phyloP scores from a whole-genome alignment of 2,329 filamentous ascomycete genomes.

The Neophaeococcomyces aloes region DNA sequence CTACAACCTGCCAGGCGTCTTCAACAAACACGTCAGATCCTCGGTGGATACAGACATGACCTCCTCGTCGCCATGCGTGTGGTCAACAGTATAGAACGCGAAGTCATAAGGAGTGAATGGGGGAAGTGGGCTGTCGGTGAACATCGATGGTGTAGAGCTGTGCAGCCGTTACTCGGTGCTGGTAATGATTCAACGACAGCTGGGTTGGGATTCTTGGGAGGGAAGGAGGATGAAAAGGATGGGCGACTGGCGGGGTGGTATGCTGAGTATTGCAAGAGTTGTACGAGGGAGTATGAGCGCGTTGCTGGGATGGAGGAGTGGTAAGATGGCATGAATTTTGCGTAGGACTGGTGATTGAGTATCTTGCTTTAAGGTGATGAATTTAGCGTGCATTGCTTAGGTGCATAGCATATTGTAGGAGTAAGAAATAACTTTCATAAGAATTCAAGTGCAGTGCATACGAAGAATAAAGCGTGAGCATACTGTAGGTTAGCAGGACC shows the following conservation, averaged over 20 bases:
- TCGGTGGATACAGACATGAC: conserved; percentile 80
- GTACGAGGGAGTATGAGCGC: conserved; percentile 27
- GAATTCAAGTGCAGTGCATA: too few relatives aligned
- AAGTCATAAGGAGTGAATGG: conserved; percentile 80
- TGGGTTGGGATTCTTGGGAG: conserved; percentile 22
- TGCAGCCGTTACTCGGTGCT: conserved; percentile 40
- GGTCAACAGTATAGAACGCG: conserved; percentile 77
- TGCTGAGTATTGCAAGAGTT: conserved; percentile 53
- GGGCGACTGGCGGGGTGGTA: conserved; percentile 37
- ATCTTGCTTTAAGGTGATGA: too few relatives aligned
- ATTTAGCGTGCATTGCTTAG: too few relatives aligned
- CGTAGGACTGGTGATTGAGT: too few relatives aligned
- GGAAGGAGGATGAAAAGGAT: conserved; percentile 18
- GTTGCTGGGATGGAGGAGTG: conserved; percentile 6
- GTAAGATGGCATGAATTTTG: not conserved
- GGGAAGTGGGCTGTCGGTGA: conserved; percentile 85
- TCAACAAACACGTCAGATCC: conserved; percentile 66
- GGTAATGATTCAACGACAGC: conserved; percentile 21
- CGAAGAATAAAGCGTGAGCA: too few relatives aligned
- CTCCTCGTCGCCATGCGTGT: conserved; percentile 81
- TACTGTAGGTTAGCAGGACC: too few relatives aligned
- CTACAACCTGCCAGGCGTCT: conserved; percentile 53
- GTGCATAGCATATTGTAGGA: too few relatives aligned
- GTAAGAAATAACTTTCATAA: too few relatives aligned
- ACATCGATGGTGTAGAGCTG: conserved; percentile 59